Conservation (phyloP, 208 protist genomes). For the Trypanosoma melophagium region DNA sequence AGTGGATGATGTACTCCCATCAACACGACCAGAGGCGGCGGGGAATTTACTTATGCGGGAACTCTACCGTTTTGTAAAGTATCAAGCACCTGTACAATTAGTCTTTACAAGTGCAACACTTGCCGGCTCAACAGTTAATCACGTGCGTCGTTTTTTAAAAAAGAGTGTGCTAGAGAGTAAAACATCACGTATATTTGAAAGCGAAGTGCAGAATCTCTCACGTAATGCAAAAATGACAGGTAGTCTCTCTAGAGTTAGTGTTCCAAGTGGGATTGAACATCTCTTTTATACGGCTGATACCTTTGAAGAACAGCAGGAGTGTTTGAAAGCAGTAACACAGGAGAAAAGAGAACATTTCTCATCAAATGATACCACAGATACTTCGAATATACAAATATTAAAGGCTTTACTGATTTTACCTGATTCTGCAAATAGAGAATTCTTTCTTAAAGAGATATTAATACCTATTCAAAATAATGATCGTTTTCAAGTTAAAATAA, state of each 20-base stretch:
- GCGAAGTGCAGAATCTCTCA: constrained; percentile 19
- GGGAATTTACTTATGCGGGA: constrained; percentile 85
- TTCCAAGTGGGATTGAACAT: constrained; percentile 71
- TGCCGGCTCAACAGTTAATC: constrained; percentile 80
- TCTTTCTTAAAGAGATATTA: constrained; percentile 59
- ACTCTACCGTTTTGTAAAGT: constrained; percentile 81
- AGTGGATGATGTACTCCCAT: constrained; percentile 83
- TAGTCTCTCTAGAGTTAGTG: constrained; percentile 51
- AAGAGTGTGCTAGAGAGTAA: constrained; percentile 76
- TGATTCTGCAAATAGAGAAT: constrained; percentile 44
- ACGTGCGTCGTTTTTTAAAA: constrained; percentile 88
- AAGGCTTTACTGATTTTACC: constrained; percentile 63
- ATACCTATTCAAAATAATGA: constrained; percentile 40
- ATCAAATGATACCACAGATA: not conserved
- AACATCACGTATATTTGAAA: constrained; percentile 75
- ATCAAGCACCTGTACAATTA: constrained; percentile 84
- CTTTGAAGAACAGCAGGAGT: constrained; percentile 66
- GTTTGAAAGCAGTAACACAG: constrained; percentile 42
- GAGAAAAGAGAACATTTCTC: not conserved
- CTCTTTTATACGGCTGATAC: constrained; percentile 85
- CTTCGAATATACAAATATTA: too few relatives aligned
- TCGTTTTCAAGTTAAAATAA: not conserved
- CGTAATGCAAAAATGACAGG: constrained; percentile 25
- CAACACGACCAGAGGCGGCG: constrained; percentile 51
- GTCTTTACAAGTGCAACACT: constrained; percentile 89